phyloP scores from a whole-genome alignment of 352 stramenopile species.

The Phytophthora quininea region DNA sequence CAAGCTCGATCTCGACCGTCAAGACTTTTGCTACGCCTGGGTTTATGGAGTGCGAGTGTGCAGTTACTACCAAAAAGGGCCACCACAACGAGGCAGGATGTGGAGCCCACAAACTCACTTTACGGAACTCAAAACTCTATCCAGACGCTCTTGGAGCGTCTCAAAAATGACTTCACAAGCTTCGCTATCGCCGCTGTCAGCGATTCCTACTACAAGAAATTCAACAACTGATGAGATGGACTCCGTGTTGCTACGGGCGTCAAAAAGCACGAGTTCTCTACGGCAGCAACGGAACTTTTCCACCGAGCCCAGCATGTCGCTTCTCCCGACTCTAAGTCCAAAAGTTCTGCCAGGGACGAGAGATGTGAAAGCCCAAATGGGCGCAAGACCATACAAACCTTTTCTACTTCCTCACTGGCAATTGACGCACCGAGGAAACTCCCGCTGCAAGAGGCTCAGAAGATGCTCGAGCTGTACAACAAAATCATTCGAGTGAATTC shows the following conservation, averaged over 20 bases:
- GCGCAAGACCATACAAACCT: slow-evolving; percentile 4
- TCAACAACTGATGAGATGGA: slow-evolving; percentile 20
- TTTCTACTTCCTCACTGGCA: slow-evolving; percentile 26
- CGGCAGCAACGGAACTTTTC: slow-evolving; percentile 38
- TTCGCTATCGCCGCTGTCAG: slow-evolving; percentile 8
- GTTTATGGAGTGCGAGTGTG: slow-evolving; percentile 51
- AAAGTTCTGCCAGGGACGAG: slow-evolving; percentile 2
- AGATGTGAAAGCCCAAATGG: slow-evolving; percentile 15
- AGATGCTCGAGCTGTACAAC: slow-evolving; percentile 70
- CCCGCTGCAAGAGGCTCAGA: slow-evolving; percentile 20
- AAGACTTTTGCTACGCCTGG: slow-evolving; percentile 34
- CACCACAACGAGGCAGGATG: slow-evolving; percentile 56
- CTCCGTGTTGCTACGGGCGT: slow-evolving; percentile 39
- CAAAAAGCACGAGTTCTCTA: slow-evolving; percentile 37
- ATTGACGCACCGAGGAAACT: slow-evolving; percentile 34
- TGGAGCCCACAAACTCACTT: slow-evolving; percentile 63
- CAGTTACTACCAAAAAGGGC: slow-evolving; percentile 48
- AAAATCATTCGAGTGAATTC: slow-evolving; percentile 66
- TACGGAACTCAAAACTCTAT: slow-evolving; percentile 58
- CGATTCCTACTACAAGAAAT: too few species aligned
- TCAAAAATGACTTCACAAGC: slow-evolving; percentile 19
- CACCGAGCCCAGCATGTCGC: slow-evolving; percentile 23
- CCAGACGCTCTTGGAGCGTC: slow-evolving; percentile 38
- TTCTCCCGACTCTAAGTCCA: slow-evolving; percentile 30
- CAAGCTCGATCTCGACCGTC: neutral